Base-by-base conservation (phyloP, 495 filamentous ascomycete genomes). In the Hypoxylon lienhwacheense region DNA sequence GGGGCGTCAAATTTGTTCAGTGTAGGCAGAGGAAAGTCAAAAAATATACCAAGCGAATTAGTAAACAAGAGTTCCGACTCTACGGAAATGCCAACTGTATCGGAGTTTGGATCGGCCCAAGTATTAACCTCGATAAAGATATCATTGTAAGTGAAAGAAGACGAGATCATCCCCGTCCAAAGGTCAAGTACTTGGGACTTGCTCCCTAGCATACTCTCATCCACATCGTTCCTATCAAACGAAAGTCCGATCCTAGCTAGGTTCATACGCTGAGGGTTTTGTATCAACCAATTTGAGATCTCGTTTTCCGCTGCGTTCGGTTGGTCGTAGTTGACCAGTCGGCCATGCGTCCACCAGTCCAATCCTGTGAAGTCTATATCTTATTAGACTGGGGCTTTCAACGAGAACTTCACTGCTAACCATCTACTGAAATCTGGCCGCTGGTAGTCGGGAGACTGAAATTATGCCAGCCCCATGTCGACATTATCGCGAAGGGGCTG, bases 391-490 rank as follows among this genome's bases (percentile, higher is more conserved):
- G 26, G 4, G 21, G 25, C 10, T 47, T 10, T 31, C 1, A 7
- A 5, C 1, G 20, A 1, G 3, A n/a, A 24, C 7, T 34, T 44
- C 10, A 26, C n/a, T 50, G 7, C 65, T 24, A 47, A 73, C 68
- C 70, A 22, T 68, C 55, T 7, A 71, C 46, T 6, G 65, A 70
- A 2, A 70, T 74, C 39, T 75, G 73, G 7, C 64, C 62, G 10
- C 53, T 48, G 0, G 72, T 73, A 11, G 70, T 76, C 2, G 79
- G 78, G 24, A 81, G 61, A 15, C 76, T 79, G 53, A 77, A 77
- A 57, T 82, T 82, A 68, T 82, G 78, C 79, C 78, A 82, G 5
- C 77, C 75, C 77, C 76, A 81, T 5, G 74, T 75, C 2, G 76
- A 80, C 50, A 83, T 68, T 4, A 73, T 82, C 32, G 70, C 77